Evolutionary conservation across 768 basidiomycete species (phyloP), one percentile per base, ranked within the genome.

Genomic region (Hebeloma cylindrosporum): DNA sequence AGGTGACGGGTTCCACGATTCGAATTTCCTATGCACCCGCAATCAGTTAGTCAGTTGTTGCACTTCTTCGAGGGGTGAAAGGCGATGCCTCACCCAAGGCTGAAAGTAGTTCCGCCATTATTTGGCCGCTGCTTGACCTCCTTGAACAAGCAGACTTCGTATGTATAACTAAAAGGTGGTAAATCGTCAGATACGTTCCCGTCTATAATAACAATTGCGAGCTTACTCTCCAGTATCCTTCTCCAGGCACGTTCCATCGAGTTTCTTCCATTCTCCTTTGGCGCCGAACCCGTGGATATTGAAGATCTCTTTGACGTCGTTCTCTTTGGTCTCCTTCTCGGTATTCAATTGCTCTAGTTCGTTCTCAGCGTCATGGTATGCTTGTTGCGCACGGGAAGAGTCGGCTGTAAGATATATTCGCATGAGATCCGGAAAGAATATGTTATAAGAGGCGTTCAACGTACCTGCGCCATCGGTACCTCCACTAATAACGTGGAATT

Each of bases 211-310:
- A 27, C 1, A 18, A 10, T 11, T 9, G 25, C 3, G 84, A n/a
- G n/a, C 93, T 61, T 58, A 96, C 90, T 96, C 95, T 74, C 96
- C 95, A 4, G 78, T 73, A 42, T 94, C 80, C 60, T 82, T 86
- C 60, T 82, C 79, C 9, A 98, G 61, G 56, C 95, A 98, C 1
- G 74, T 70, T 4, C 79, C 77, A 16, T 94, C 87, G 5, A 99
- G 77, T 68, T 95, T 96, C 75, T 95, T 95, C 92, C 92, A 99
- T 68, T 96, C 91, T 38, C 91, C 95, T 20, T 89, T 73, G 1
- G 68, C 61, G 14, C 93, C 93, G 53, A 86, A 96, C 26, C 76
- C 77, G 14, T 80, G 62, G 9, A 67, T 45, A 47, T 82, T 70
- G 57, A 84, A 89, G 17, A 98, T 72, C 45, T 86, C 80, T 1